Percentiles rank a stretch among this genome's conserved stretches.
Conservation (phyloP, 306 rosid genomes). For the Quercus ilex region DNA sequence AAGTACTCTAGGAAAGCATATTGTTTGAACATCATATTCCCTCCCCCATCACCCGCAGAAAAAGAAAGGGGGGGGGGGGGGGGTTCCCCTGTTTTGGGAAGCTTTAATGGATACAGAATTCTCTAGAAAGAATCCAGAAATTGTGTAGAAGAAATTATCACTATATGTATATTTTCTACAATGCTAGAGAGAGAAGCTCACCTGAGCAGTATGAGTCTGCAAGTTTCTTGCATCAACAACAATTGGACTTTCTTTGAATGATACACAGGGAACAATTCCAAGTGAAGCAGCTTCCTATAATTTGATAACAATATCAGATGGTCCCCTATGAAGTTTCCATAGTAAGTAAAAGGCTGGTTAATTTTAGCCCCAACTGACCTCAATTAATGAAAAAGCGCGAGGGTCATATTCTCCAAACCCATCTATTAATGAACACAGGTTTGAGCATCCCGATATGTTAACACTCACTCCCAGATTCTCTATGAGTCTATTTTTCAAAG, state of each 20-base stretch:
- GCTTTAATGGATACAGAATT: background rate
- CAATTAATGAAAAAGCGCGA: conserved; percentile 80
- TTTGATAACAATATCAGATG: conserved; percentile 23
- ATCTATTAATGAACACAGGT: conserved; percentile 70
- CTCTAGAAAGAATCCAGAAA: conserved; percentile 4
- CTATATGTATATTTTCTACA: background rate
- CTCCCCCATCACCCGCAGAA: background rate
- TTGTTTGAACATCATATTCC: background rate
- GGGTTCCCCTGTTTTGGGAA: background rate
- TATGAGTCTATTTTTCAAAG: conserved; percentile 58
- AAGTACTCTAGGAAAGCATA: background rate
- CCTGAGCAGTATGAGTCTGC: conserved; percentile 72
- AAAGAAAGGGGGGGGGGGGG: no score
- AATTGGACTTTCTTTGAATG: conserved; percentile 69
- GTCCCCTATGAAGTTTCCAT: conserved; percentile 19
- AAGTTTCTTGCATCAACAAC: conserved; percentile 68
- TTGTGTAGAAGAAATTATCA: conserved; percentile 20
- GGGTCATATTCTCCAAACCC: conserved; percentile 97
- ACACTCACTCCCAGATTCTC: conserved; percentile 65
- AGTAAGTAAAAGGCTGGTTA: background rate
- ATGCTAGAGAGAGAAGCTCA: conserved; percentile 32
- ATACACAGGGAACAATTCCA: conserved; percentile 74
- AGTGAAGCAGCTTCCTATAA: conserved; percentile 89
- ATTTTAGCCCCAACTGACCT: conserved; percentile 57
- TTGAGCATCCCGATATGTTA: conserved; percentile 49